A percentile compares a stretch with the other conserved stretches of the same genome.
phyloP scores from a whole-genome alignment of 2,329 filamentous ascomycete species.

The Ophiostoma tasmaniense region DNA sequence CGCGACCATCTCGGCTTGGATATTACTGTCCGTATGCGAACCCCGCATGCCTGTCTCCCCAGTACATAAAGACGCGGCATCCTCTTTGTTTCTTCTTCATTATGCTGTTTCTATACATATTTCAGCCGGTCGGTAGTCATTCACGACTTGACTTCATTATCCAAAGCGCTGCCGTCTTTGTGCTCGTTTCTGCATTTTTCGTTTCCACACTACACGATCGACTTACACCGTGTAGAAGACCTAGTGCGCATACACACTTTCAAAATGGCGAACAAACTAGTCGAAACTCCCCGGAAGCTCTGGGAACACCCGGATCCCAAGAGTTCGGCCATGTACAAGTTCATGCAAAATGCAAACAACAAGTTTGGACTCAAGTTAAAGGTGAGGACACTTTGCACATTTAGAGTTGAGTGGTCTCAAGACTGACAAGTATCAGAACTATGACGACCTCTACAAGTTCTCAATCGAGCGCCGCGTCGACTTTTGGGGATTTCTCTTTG shows the following conservation, averaged over 20 bases:
- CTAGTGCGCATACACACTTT: neutral
- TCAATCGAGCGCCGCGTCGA: slow-evolving; percentile 52
- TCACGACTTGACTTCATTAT: too few relatives aligned
- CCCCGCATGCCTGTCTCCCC: neutral
- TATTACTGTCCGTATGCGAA: neutral
- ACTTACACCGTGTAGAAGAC: neutral
- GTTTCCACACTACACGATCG: neutral
- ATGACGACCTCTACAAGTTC: slow-evolving; percentile 61
- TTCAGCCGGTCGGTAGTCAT: too few relatives aligned
- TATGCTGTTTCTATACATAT: too few relatives aligned
- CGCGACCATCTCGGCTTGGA: neutral
- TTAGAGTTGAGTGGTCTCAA: neutral
- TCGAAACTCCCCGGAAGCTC: slow-evolving; percentile 46
- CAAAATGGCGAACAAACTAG: neutral
- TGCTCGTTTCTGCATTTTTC: neutral
- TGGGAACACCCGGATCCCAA: slow-evolving; percentile 58
- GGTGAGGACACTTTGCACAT: slow-evolving; percentile 32
- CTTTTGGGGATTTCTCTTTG: slow-evolving; percentile 60
- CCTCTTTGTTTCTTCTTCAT: neutral
- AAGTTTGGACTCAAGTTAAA: slow-evolving; percentile 48
- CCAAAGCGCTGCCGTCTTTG: neutral
- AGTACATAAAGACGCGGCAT: neutral
- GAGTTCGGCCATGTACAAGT: slow-evolving; percentile 56
- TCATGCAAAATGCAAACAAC: slow-evolving; percentile 57
- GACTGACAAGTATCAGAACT: slow-evolving; percentile 40